A percentile compares a stretch with the other conserved stretches of the same genome.
phyloP scores from a whole-genome alignment of 169 alveolate genomes.

The Miamiensis avidus region DNA sequence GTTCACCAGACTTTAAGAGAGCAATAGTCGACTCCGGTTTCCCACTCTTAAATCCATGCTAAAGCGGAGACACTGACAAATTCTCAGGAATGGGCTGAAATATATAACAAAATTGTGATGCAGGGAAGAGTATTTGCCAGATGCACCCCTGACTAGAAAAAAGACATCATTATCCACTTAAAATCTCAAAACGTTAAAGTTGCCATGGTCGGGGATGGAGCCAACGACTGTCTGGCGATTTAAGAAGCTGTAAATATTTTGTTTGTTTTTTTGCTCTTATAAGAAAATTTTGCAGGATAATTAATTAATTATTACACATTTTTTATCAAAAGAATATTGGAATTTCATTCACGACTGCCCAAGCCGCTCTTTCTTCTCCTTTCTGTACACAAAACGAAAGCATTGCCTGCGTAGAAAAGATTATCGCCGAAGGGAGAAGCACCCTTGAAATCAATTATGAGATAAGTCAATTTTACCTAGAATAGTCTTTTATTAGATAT shows the following conservation, averaged over 20 bases:
- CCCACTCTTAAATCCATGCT: not conserved
- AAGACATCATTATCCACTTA: slow-evolving; percentile 11
- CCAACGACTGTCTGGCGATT: slow-evolving; percentile 45
- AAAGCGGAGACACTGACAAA: not conserved
- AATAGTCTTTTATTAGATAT: too few relatives aligned
- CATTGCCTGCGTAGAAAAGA: slow-evolving; percentile 26
- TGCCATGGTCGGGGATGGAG: slow-evolving; percentile 47
- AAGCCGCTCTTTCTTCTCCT: slow-evolving; percentile 49
- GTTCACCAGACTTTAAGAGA: not conserved
- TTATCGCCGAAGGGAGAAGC: slow-evolving; percentile 42
- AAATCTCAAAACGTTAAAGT: slow-evolving; percentile 6
- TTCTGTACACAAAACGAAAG: slow-evolving; percentile 27
- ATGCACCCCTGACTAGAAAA: slow-evolving; percentile 32
- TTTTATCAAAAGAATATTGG: too few relatives aligned
- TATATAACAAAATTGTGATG: not conserved
- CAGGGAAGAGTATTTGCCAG: slow-evolving; percentile 18
- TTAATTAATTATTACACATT: too few relatives aligned
- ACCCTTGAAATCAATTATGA: slow-evolving; percentile 24
- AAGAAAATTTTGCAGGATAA: too few relatives aligned
- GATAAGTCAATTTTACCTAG: slow-evolving; percentile 17
- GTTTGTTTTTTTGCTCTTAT: too few relatives aligned
- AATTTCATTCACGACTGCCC: slow-evolving; percentile 31
- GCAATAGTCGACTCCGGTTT: not conserved
- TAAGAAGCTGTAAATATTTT: slow-evolving; percentile 25
- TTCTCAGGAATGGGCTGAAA: not conserved